Evolutionary conservation across 495 filamentous ascomycete genomes (phyloP).

Genomic region (Penicillium pancosmium): DNA sequence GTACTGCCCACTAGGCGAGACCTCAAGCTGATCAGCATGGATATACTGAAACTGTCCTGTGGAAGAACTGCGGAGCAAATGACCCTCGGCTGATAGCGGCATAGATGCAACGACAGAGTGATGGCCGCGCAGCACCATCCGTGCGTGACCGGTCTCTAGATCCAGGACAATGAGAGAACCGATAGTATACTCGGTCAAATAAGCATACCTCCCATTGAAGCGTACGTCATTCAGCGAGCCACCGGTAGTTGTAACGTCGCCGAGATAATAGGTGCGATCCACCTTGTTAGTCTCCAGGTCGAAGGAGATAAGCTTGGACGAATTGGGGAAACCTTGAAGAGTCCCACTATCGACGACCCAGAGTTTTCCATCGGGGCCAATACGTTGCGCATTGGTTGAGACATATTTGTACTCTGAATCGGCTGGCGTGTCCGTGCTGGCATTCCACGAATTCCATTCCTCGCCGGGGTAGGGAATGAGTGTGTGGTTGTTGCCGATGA

Average conservation of each 20-base stretch:
- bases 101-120: neutral
- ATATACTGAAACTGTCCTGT: conserved; percentile 7
- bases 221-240: conserved; percentile 11
- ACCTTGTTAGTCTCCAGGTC: conserved; percentile 9
- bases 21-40: conserved; percentile 11
- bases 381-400: conserved; percentile 4
- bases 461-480: conserved; percentile 9
- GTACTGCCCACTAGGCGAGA: conserved; percentile 9
- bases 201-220: conserved; percentile 11
- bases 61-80: neutral
- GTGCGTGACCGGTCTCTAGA: conserved; percentile 9
- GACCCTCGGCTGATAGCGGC: conserved; percentile 1
- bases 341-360: conserved; percentile 9
- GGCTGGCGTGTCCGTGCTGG: neutral
- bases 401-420: conserved; percentile 6
- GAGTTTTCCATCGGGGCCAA: conserved; percentile 10
- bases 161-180: conserved; percentile 10
- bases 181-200: conserved; percentile 10
- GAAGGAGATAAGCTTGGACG: conserved; percentile 10
- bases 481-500: neutral
- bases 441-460: conserved; percentile 16
- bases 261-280: conserved; percentile 5
- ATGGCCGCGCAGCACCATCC: neutral
- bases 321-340: neutral
- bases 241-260: neutral